Conservation (phyloP, 2,329 filamentous ascomycete genomes). For the Alternaria burnsii region DNA sequence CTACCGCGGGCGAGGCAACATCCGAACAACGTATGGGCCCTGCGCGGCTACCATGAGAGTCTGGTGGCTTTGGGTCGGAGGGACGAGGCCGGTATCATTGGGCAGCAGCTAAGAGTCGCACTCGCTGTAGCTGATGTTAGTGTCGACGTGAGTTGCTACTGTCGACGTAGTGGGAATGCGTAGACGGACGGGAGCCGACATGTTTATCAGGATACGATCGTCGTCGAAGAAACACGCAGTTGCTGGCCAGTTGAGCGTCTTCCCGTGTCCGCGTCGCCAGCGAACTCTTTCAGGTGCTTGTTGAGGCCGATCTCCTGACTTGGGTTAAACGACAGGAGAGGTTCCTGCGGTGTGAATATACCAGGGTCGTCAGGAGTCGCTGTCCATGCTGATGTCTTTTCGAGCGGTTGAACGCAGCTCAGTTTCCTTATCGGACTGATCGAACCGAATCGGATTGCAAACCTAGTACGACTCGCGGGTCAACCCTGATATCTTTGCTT, state of each 20-base stretch:
- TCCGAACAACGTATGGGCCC: conserved; percentile 77
- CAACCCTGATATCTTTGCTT: background rate
- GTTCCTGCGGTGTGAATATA: conserved; percentile 7
- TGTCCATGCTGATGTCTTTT: background rate
- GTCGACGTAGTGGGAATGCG: conserved; percentile 35
- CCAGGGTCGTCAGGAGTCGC: background rate
- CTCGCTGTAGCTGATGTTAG: conserved; percentile 67
- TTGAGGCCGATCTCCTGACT: conserved; percentile 10
- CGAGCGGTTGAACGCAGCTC: background rate
- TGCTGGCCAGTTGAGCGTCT: background rate
- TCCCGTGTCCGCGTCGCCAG: background rate
- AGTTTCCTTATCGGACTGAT: conserved; percentile 3
- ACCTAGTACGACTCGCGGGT: background rate
- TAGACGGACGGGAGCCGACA: conserved; percentile 1
- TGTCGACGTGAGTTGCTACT: conserved; percentile 68
- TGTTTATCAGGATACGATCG: conserved; percentile 1
- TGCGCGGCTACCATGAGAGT: conserved; percentile 78
- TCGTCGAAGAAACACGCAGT: background rate
- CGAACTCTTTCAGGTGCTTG: background rate
- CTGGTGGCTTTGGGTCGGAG: conserved; percentile 62
- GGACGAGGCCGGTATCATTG: conserved; percentile 59
- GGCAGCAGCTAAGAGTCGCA: conserved; percentile 61
- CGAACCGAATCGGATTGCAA: conserved; percentile 6
- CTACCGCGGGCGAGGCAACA: conserved; percentile 72
- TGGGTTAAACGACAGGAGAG: background rate